Evolutionary conservation across 805 yeast genomes (phyloP).

Genomic region (Scheffersomyces coipomensis): DNA sequence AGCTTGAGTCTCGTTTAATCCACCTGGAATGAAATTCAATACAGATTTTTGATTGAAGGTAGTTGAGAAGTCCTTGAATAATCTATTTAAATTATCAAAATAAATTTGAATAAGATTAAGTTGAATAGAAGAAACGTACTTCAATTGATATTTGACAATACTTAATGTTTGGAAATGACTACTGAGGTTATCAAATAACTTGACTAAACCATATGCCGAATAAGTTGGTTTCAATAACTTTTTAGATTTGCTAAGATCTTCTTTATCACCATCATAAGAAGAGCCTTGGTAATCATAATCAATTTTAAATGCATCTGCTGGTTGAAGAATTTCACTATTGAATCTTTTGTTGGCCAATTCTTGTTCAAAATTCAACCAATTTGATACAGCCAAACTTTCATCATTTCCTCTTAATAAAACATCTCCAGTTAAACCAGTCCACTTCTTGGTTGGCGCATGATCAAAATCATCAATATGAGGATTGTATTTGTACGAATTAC

Average conservation of each 20-base stretch:
- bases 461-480: conserved; percentile 30
- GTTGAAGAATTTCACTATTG: conserved; percentile 45
- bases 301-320: conserved; percentile 51
- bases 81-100: conserved; percentile 38
- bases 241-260: conserved; percentile 19
- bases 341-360: conserved; percentile 51
- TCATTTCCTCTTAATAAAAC: conserved; percentile 29
- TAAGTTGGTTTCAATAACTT: conserved; percentile 49
- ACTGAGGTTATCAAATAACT: conserved; percentile 56
- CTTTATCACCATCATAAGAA: conserved; percentile 15
- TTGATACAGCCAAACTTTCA: conserved; percentile 28
- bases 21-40: conserved; percentile 34
- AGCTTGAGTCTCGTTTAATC: conserved; percentile 29
- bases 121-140: conserved; percentile 59
- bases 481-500: conserved; percentile 43
- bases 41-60: conserved; percentile 29
- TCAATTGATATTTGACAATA: conserved; percentile 50
- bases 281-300: conserved; percentile 48
- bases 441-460: conserved; percentile 26
- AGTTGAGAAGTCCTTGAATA: conserved; percentile 43
- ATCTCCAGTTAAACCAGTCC: conserved; percentile 51
- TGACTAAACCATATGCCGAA: conserved; percentile 56
- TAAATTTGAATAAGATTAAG: conserved; percentile 54
- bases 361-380: conserved; percentile 56
- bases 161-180: conserved; percentile 52